A percentile compares a stretch with the other conserved stretches of the same genome.
Conservation (phyloP, 2,329 filamentous ascomycete genomes). For the Lachnellula subtilissima region DNA sequence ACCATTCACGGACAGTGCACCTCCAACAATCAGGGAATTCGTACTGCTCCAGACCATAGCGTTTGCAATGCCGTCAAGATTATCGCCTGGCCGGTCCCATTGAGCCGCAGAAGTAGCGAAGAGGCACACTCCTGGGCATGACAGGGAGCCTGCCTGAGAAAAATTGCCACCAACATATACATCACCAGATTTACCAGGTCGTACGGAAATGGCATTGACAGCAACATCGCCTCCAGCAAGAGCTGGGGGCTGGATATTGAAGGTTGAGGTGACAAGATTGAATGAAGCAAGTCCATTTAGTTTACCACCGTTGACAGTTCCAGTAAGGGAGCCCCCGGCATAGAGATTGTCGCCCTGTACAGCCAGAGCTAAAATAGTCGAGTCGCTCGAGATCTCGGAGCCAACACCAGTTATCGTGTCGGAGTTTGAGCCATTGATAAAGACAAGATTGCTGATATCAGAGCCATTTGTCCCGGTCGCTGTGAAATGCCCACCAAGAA, state of each 20-base stretch:
- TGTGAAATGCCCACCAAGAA: conserved; percentile 83
- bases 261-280: conserved; percentile 62
- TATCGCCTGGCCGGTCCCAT: conserved; percentile 76
- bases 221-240: conserved; percentile 64
- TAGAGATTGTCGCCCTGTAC: conserved; percentile 66
- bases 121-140: conserved; percentile 76
- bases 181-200: conserved; percentile 59
- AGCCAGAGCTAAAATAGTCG: conserved; percentile 69
- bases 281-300: conserved; percentile 77
- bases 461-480: conserved; percentile 65
- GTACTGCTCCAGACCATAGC: conserved; percentile 72
- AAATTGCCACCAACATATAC: conserved; percentile 88
- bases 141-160: conserved; percentile 73
- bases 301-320: conserved; percentile 55
- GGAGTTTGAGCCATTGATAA: conserved; percentile 72
- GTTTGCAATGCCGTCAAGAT: conserved; percentile 65
- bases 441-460: conserved; percentile 70
- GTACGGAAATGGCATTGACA: conserved; percentile 72
- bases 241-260: conserved; percentile 68
- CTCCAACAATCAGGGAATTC: conserved; percentile 69
- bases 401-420: conserved; percentile 66
- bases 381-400: conserved; percentile 61
- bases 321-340: conserved; percentile 76
- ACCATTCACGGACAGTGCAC: conserved; percentile 65
- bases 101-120: conserved; percentile 66